These are phyloP conservation scores for Leucocoprinus birnbaumii DNA, from an alignment of 768 basidiomycete species.

Conservation along the genomic window DNA sequence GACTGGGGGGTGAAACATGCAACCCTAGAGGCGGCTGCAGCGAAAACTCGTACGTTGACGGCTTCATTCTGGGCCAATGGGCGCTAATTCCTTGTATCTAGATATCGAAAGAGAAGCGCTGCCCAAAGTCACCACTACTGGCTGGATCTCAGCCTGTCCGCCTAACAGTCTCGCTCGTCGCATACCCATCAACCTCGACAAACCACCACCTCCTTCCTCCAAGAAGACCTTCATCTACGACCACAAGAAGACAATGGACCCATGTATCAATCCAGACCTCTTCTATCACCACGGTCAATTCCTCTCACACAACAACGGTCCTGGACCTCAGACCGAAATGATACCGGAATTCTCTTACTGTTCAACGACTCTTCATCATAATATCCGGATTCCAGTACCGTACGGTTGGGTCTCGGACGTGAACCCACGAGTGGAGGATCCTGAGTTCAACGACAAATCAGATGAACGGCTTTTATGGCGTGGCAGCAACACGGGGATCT, in stretches of 20 bases:
- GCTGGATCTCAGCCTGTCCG: constrained; percentile 39
- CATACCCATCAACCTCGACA: constrained; percentile 29
- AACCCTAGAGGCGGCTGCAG: constrained; percentile 24
- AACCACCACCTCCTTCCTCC: constrained; percentile 26
- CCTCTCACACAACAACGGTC: constrained; percentile 44
- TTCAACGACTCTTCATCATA: constrained; percentile 47
- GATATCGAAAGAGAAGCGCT: constrained; percentile 27
- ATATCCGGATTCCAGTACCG: constrained; percentile 48
- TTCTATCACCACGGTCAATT: constrained; percentile 52
- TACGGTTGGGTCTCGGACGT: constrained; percentile 47
- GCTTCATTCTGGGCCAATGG: too few relatives aligned
- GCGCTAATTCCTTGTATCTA: constrained; percentile 4
- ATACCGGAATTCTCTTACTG: constrained; percentile 55
- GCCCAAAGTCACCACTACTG: constrained; percentile 26
- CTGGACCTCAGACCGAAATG: constrained; percentile 35
- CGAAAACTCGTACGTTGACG: constrained; percentile 22
- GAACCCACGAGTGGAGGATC: constrained; percentile 43
- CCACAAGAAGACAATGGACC: constrained; percentile 45
- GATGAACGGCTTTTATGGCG: constrained; percentile 70
- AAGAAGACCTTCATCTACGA: constrained; percentile 49
- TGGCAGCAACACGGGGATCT: constrained; percentile 71
- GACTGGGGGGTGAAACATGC: constrained; percentile 30
- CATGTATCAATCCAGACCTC: constrained; percentile 43
- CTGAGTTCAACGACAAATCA: constrained; percentile 60
- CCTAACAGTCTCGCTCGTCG: constrained; percentile 35